These are phyloP conservation scores for Citrus cavaleriei DNA, from an alignment of 345 rosid genomes.

Conservation along the genomic window DNA sequence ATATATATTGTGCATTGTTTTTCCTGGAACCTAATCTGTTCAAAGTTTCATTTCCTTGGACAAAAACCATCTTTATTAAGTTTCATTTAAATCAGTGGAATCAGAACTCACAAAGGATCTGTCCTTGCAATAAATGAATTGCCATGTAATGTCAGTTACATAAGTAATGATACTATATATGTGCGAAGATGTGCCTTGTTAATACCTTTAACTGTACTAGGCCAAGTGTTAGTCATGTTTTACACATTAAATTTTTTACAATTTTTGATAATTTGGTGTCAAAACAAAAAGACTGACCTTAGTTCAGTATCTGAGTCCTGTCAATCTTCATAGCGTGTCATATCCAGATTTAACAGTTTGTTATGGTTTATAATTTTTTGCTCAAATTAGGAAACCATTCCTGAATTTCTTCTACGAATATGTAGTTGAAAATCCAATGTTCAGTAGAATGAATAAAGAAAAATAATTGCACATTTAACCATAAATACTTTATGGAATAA, in stretches of 20 bases:
- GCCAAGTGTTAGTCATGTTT: not conserved
- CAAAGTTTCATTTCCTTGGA: not conserved
- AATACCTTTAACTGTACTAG: not conserved
- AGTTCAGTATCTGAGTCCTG: not conserved
- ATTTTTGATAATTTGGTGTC: not conserved
- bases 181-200: not conserved
- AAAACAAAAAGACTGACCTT: not conserved
- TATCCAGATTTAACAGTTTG: not conserved
- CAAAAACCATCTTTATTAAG: not conserved
- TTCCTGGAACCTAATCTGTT: not conserved
- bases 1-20: not conserved
- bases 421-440: no score
- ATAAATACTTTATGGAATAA: not conserved
- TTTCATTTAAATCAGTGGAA: not conserved
- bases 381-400: not conserved
- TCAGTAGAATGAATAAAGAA: no score
- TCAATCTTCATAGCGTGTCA: not conserved
- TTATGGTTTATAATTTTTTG: not conserved
- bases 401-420: not conserved
- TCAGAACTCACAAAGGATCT: not conserved
- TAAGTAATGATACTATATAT: no score
- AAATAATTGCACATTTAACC: not conserved
- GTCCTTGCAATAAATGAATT: not conserved
- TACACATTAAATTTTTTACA: not conserved
- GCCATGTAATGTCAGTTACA: not conserved